Percentiles rank a stretch among this genome's conserved stretches.
phyloP scores from a whole-genome alignment of 805 yeast species.

The Yamadazyma phyllophila region DNA sequence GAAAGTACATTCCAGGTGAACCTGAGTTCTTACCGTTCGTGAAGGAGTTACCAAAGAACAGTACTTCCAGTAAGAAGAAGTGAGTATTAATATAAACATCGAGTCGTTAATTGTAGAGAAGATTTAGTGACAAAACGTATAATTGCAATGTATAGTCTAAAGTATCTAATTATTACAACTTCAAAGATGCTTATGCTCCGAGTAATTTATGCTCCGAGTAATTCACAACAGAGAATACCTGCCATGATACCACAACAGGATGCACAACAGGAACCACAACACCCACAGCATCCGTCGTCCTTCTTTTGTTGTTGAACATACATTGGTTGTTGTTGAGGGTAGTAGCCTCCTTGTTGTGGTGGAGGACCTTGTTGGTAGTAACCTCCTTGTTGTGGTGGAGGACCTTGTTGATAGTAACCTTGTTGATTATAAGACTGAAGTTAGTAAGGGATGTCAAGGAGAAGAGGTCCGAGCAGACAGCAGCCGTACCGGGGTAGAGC shows the following conservation, averaged over 20 bases:
- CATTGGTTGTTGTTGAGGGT: slow-evolving; percentile 44
- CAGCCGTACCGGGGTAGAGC: no score
- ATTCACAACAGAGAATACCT: slow-evolving; percentile 32
- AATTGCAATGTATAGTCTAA: no score
- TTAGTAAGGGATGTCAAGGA: not conserved
- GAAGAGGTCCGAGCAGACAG: not conserved
- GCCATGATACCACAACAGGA: slow-evolving; percentile 36
- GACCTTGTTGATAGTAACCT: slow-evolving; percentile 24
- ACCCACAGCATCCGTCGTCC: slow-evolving; percentile 24
- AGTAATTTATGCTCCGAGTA: slow-evolving; percentile 22
- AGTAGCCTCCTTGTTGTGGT: slow-evolving; percentile 30
- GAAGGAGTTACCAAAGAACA: slow-evolving; percentile 91
- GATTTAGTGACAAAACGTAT: no score
- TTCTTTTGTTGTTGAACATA: slow-evolving; percentile 40
- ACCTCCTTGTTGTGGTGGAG: slow-evolving; percentile 15
- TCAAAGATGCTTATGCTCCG: slow-evolving; percentile 14
- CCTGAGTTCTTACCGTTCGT: slow-evolving; percentile 93
- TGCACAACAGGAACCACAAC: slow-evolving; percentile 28
- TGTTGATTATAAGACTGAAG: slow-evolving; percentile 12
- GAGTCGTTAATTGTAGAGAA: no score
- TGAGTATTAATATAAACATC: not conserved
- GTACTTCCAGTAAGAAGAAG: slow-evolving; percentile 71
- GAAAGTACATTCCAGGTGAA: slow-evolving; percentile 96
- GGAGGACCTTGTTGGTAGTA: slow-evolving; percentile 23
- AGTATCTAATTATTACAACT: no score